These are phyloP conservation scores for Microsporum audouinii DNA, from an alignment of 2,329 filamentous ascomycete species.

Conservation along the genomic window DNA sequence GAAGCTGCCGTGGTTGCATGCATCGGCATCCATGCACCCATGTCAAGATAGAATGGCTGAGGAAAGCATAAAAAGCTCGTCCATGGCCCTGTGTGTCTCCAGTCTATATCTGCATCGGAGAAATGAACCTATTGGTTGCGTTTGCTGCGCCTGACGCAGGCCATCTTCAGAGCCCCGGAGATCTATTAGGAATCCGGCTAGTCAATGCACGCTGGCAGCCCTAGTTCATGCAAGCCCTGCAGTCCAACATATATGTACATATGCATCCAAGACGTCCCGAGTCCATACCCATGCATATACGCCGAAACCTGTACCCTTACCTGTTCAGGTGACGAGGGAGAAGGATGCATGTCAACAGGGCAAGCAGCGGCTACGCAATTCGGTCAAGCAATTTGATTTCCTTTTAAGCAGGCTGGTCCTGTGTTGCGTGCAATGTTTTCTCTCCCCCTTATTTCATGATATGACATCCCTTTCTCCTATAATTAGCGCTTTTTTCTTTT, in stretches of 20 bases:
- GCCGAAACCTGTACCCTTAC: not conserved
- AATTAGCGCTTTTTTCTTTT: not conserved
- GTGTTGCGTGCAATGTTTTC: not conserved
- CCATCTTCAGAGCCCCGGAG: not conserved
- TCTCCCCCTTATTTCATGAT: not conserved
- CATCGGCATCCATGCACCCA: not conserved
- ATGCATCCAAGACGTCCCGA: not conserved
- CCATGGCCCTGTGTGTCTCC: not conserved
- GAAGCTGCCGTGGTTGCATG: conserved; percentile 1
- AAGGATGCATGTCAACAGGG: not conserved
- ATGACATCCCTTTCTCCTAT: not conserved
- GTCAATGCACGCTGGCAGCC: not conserved
- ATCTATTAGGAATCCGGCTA: not conserved
- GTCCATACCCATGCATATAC: not conserved
- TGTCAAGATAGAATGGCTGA: not conserved
- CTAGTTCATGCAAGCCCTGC: not conserved
- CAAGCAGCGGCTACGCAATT: not conserved
- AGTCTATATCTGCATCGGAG: not conserved
- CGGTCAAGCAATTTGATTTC: not conserved
- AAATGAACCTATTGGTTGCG: not conserved
- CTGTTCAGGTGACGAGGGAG: not conserved
- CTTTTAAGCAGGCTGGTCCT: not conserved
- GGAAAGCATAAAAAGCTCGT: not conserved
- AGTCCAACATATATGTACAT: not conserved
- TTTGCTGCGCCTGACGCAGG: not conserved